Evolutionary conservation across 768 basidiomycete species (phyloP), one percentile per base, ranked within the genome.

Genomic region (Mycena polygramma): DNA sequence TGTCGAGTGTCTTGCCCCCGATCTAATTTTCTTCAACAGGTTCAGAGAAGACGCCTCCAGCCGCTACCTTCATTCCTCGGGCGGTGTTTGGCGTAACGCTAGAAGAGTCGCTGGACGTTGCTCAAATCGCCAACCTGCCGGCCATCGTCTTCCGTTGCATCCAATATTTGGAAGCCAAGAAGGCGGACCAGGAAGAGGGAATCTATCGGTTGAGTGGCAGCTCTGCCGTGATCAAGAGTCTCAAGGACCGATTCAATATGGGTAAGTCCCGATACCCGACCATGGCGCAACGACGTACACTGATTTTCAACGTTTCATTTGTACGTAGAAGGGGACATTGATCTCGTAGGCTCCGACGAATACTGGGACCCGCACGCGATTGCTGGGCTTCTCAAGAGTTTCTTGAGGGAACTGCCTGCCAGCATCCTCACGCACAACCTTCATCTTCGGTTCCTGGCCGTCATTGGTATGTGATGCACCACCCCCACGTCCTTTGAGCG

Each of bases 291-390:
- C 36, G 35, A 55, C 41, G 30, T 26, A 66, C 52, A 49, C 36
- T 61, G 67, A 30, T 65, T 52, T 65, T 66, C 43, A 64, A 48
- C 67, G 58, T 57, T 57, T 60, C 52, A 54, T 53, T 52, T 58
- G 22, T 74, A 75, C 77, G 54, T 75, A 96, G 98, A 99, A 85
- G 97, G 97, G n/a, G 98, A 99, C 80, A 87, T 98, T 65, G 92
- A 98, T 78, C 87, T 99, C 14, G 83, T 97, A 45, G 90, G 88
- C 45, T 90, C 92, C 11, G 94, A 96, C 79, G 97, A 98, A 77
- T 94, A 92, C 75, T 98, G 95, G 94, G 98, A 99, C 82, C 96
- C 95, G 52, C 97, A 99, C 79, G 98, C 98, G 45, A 94, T 99
- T 70, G 94, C 98, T 57, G 98, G 97, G 5, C 85, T 99, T 70